Evolutionary conservation across 345 rosid genomes (phyloP).

Genomic region (Salix arbutifolia): DNA sequence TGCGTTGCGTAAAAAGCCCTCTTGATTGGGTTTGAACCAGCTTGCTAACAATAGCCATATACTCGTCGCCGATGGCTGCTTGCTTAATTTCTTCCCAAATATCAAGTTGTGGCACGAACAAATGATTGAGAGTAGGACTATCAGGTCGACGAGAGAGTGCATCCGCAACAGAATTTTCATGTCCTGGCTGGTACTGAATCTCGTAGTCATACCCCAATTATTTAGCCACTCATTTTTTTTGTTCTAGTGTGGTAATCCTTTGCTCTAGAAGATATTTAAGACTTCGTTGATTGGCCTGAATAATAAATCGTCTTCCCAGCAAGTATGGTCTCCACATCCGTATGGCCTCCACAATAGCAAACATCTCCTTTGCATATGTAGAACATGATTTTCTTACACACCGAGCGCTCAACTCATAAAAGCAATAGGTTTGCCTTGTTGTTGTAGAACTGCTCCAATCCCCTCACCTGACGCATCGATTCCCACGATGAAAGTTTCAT

Average conservation of each 20-base stretch:
- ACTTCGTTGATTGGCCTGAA: not conserved
- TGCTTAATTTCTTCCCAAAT: too few species aligned
- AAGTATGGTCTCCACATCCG: not conserved
- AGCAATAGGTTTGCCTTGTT: too few species aligned
- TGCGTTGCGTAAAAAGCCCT: rapidly evolving
- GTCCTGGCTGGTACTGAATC: too few species aligned
- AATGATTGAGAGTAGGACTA: too few species aligned
- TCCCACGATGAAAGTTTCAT: not conserved
- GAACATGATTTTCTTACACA: not conserved
- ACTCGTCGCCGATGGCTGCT: rapidly evolving
- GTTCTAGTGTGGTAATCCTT: not conserved
- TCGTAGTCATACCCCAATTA: not conserved
- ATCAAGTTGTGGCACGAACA: too few species aligned
- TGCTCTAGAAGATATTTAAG: not conserved
- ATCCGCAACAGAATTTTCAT: too few species aligned
- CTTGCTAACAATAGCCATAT: too few species aligned
- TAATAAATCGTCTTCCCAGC: not conserved
- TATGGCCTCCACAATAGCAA: not conserved
- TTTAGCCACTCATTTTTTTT: not conserved
- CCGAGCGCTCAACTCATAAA: too few species aligned
- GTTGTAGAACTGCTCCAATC: not conserved
- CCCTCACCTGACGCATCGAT: not conserved
- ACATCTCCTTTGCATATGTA: not conserved
- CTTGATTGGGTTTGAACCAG: too few species aligned
- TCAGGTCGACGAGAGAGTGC: too few species aligned